Percentiles rank a stretch among this genome's conserved stretches.
Evolutionary conservation across 2,329 filamentous ascomycete genomes (phyloP).

Genomic region (Aureobasidium namibiae): DNA sequence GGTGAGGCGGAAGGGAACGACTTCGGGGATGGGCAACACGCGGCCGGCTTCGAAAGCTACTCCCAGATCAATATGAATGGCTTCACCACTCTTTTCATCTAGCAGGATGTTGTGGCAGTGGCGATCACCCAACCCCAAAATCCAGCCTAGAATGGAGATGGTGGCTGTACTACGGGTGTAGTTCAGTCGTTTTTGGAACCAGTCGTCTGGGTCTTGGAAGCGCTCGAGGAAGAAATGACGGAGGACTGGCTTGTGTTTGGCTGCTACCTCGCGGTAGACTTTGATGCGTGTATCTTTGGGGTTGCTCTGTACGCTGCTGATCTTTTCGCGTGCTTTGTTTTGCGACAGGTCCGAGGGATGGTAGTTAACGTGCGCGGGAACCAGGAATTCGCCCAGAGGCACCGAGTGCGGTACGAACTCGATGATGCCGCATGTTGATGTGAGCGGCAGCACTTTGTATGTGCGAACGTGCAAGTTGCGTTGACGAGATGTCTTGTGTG

Average conservation of each 20-base stretch:
- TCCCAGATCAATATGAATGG: constrained; percentile 93
- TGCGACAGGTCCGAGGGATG: constrained; percentile 76
- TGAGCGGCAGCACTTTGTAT: constrained; percentile 92
- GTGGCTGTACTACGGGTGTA: constrained; percentile 92
- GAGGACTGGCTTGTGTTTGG: constrained; percentile 86
- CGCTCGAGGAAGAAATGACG: constrained; percentile 95
- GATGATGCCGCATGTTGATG: constrained; percentile 78
- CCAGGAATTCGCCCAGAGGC: constrained; percentile 82
- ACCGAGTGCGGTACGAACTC: constrained; percentile 95
- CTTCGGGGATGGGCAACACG: constrained; percentile 88
- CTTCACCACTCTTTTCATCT: constrained; percentile 81
- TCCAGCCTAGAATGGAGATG: constrained; percentile 88
- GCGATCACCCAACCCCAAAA: constrained; percentile 85
- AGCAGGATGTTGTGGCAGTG: constrained; percentile 96
- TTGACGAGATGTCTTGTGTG: constrained; percentile 78
- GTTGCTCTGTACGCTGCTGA: constrained; percentile 62
- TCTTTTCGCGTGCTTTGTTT: constrained; percentile 68
- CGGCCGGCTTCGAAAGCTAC: constrained; percentile 96
- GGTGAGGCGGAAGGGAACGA: constrained; percentile 91
- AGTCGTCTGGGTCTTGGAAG: constrained; percentile 89
- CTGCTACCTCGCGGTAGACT: constrained; percentile 68
- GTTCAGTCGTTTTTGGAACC: constrained; percentile 81
- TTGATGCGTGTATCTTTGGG: constrained; percentile 62
- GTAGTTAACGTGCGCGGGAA: constrained; percentile 82
- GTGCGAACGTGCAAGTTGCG: constrained; percentile 85